Evolutionary conservation across 2,329 filamentous ascomycete genomes (phyloP), one percentile per base, ranked within the genome.

Genomic region (Diaporthe destruens): DNA sequence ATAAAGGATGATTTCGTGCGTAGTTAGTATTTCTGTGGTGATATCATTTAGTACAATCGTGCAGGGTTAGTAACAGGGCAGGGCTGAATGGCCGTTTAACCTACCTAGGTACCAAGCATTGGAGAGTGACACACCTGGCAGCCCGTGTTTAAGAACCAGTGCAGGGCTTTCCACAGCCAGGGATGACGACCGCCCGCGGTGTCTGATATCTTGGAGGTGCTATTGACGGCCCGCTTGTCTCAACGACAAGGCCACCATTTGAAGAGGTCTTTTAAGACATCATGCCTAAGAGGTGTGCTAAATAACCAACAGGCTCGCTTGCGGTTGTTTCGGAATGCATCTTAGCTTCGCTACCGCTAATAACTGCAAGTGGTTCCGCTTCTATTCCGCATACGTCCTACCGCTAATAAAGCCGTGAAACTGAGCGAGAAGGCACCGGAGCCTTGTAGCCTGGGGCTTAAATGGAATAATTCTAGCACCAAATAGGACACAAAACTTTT

Each of bases 341-440:
- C 23, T 42, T 57, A 25, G 55, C n/a, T 16, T 57, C n/a, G 6
- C 55, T 25, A 1, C 12, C 20, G 7, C 20, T 9, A n/a, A 23
- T 11, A 57, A 18, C n/a, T n/a, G n/a, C n/a, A n/a, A n/a, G n/a
- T n/a, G n/a, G n/a, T n/a, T n/a, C n/a, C n/a, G n/a, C n/a, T n/a
- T n/a, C n/a, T n/a, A n/a, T n/a, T n/a, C n/a, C n/a, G n/a, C n/a
- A n/a, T n/a, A n/a, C n/a, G n/a, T n/a, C n/a, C 55, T 25, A 1
- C 12, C 20, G 7, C 20, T 9, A n/a, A 23, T 11, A 57, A 18
- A 23, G 34, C 34, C 55, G 34, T 7, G 1, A 23, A 14, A 57
- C 42, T 39, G 34, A 57, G 55, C 55, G 55, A 57, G 34, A 25
- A 39, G 55, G n/a, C 12, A 36, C 34, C 55, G 55, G 39, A 57